These are phyloP conservation scores for Alternaria arbusti DNA, from an alignment of 2,329 filamentous ascomycete genomes.

Conservation along the genomic window DNA sequence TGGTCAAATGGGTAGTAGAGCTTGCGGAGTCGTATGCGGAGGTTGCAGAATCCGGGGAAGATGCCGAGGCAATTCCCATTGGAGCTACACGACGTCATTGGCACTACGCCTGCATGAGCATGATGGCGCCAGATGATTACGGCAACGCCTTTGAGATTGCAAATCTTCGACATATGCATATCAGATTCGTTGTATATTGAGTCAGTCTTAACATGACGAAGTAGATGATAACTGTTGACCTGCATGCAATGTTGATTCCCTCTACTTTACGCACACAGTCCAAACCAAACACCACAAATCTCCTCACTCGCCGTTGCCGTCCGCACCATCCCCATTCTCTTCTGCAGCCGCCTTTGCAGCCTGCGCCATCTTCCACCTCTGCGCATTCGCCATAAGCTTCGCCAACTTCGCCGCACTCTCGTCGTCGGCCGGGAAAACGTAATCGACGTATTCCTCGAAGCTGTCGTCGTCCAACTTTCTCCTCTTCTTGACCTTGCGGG, in stretches of 20 bases:
- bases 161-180: no score
- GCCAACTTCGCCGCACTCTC: constrained; percentile 82
- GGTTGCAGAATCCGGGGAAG: constrained; percentile 33
- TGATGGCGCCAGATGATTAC: no score
- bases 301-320: neutral
- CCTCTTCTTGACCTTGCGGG: constrained; percentile 87
- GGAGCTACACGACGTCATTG: neutral
- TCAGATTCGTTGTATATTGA: no score
- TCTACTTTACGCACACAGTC: no score
- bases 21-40: constrained; percentile 31
- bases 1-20: neutral
- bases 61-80: constrained; percentile 30
- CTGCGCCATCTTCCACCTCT: constrained; percentile 78
- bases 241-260: no score
- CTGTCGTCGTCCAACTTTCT: constrained; percentile 89
- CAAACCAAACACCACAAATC: no score
- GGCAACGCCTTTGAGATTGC: no score
- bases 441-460: constrained; percentile 97
- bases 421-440: constrained; percentile 95
- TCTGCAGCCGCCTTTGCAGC: constrained; percentile 21
- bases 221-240: no score
- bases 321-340: neutral
- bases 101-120: neutral
- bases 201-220: no score
- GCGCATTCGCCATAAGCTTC: constrained; percentile 82